Conservation (phyloP, 1,284 basidiomycete species). For the Erythrobasidium hasegawianum region DNA sequence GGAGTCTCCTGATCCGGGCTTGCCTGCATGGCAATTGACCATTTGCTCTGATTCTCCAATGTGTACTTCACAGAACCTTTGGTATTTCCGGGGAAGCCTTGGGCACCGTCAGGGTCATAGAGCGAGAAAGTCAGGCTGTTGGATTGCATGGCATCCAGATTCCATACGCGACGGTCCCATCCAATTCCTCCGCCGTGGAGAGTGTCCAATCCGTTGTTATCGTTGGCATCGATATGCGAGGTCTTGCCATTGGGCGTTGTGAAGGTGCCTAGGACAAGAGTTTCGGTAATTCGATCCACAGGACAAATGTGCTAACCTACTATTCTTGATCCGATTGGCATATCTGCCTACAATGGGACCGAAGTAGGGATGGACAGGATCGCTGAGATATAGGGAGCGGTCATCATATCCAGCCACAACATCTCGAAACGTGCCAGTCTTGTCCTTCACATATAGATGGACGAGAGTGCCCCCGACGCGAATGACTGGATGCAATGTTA, state of each 20-base stretch:
- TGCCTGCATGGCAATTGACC: slow-evolving; percentile 55
- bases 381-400: slow-evolving; percentile 16
- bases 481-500: not conserved
- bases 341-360: slow-evolving; percentile 50
- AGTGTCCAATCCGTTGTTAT: slow-evolving; percentile 53
- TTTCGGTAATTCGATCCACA: no score
- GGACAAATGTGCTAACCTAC: slow-evolving; percentile 6
- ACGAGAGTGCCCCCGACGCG: slow-evolving; percentile 55
- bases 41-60: slow-evolving; percentile 54
- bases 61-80: slow-evolving; percentile 57
- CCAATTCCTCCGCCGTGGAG: slow-evolving; percentile 58
- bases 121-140: slow-evolving; percentile 57
- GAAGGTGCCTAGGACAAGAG: slow-evolving; percentile 55
- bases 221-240: slow-evolving; percentile 57
- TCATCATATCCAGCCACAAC: slow-evolving; percentile 59
- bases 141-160: slow-evolving; percentile 51
- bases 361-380: slow-evolving; percentile 18
- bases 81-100: slow-evolving; percentile 59
- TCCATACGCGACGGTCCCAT: slow-evolving; percentile 58
- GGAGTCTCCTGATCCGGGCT: slow-evolving; percentile 57
- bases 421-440: slow-evolving; percentile 53
- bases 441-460: slow-evolving; percentile 57
- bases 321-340: slow-evolving; percentile 56
- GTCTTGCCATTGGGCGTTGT: slow-evolving; percentile 58
- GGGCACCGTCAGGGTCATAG: slow-evolving; percentile 55